A percentile compares a stretch with the other conserved stretches of the same genome.
Evolutionary conservation across 345 rosid species (phyloP).

Genomic region (Hibiscus trionum): DNA sequence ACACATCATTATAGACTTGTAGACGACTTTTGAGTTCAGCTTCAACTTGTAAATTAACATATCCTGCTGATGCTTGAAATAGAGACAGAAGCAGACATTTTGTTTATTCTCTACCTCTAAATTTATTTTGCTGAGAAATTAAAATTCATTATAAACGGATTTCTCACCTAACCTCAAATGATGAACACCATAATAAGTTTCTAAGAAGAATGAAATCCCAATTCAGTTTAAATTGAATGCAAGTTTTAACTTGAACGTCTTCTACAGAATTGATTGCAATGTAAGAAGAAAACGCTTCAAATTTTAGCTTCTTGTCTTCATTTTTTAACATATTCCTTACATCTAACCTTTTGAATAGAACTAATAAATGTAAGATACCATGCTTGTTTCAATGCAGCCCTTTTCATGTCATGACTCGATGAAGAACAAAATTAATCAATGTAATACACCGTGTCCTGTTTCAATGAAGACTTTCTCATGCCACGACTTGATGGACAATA

Average conservation of each 20-base stretch:
- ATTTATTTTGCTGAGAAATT: not conserved
- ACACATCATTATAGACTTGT: not conserved
- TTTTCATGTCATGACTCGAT: not conserved
- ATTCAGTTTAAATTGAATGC: not conserved
- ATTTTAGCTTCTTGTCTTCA: not conserved
- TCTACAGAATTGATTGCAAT: not conserved
- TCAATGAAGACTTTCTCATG: no score
- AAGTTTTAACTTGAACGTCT: not conserved
- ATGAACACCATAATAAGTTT: not conserved
- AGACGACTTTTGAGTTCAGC: not conserved
- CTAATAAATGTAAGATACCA: not conserved
- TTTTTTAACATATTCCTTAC: not conserved
- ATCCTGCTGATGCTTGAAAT: not conserved
- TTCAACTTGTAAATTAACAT: not conserved
- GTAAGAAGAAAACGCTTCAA: not conserved
- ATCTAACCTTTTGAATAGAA: not conserved
- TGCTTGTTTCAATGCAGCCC: no score
- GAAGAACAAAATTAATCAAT: not conserved
- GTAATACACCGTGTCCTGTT: no score
- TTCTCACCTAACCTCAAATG: not conserved
- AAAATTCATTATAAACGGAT: not conserved
- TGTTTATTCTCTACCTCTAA: not conserved
- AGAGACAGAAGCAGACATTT: constrained; percentile 3
- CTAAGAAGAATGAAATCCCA: not conserved
- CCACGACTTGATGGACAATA: not conserved